Evolutionary conservation across 352 stramenopile species (phyloP).

Genomic region (Phytophthora tentaculata): DNA sequence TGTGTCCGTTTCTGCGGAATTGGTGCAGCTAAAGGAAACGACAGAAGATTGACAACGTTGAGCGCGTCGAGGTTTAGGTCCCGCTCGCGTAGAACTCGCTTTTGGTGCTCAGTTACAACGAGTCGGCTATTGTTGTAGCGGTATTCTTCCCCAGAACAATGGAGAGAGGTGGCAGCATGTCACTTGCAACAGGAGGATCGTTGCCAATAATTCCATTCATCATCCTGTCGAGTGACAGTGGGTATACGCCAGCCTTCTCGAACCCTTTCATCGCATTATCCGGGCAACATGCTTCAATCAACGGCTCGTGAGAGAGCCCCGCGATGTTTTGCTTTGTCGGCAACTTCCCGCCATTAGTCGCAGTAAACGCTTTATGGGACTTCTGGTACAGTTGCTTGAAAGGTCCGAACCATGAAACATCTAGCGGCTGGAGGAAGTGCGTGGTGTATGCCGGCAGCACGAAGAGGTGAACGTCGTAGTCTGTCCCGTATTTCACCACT

Average conservation of each 20-base stretch:
- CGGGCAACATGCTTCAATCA: background rate
- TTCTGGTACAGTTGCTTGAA: background rate
- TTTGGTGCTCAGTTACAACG: background rate
- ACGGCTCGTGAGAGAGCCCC: background rate
- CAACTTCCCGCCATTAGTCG: background rate
- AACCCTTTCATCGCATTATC: background rate
- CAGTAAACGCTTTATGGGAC: background rate
- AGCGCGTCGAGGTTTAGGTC: background rate
- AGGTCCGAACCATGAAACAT: background rate
- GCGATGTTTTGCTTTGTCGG: background rate
- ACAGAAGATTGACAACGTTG: background rate
- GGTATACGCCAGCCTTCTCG: background rate
- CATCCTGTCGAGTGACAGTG: background rate
- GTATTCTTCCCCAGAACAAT: no score
- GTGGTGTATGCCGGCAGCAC: background rate
- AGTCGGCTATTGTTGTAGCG: background rate
- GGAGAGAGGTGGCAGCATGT: no score
- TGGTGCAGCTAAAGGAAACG: background rate
- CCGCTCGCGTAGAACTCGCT: background rate
- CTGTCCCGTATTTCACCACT: background rate
- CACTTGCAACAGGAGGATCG: background rate
- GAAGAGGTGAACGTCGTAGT: background rate
- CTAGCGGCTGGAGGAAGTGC: background rate
- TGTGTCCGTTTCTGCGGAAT: background rate
- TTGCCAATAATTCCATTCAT: background rate